Evolutionary conservation across 345 rosid genomes (phyloP).

Genomic region (Draba incana): DNA sequence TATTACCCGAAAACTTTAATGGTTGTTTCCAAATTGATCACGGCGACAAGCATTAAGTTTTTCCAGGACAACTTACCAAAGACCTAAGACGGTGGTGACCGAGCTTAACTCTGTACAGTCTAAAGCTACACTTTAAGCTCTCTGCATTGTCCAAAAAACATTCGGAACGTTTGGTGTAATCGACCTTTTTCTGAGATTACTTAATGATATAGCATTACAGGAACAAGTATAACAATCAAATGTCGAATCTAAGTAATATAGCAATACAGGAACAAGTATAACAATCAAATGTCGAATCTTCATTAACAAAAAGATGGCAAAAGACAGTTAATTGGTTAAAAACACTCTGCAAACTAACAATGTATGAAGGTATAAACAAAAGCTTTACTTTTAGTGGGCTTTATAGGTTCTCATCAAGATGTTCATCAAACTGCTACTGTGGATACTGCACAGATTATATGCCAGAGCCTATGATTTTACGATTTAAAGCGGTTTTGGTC

Average conservation of each 20-base stretch:
- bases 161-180: neutral
- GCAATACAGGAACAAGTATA: neutral
- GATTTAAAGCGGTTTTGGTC: no score
- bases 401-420: slow-evolving; percentile 73
- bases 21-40: slow-evolving; percentile 25
- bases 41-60: slow-evolving; percentile 70
- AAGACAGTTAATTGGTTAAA: neutral
- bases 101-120: slow-evolving; percentile 1
- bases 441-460: slow-evolving; percentile 38
- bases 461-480: no score
- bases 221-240: slow-evolving; percentile 6
- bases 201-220: neutral
- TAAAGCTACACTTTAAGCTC: neutral
- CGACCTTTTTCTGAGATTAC: neutral
- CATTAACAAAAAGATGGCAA: neutral
- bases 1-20: no score
- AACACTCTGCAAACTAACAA: no score
- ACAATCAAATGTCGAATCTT: neutral
- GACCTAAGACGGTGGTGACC: slow-evolving; percentile 35
- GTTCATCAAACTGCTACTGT: slow-evolving; percentile 47
- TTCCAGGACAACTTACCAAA: slow-evolving; percentile 47
- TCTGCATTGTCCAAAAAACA: neutral
- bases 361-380: slow-evolving; percentile 4
- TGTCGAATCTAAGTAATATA: neutral
- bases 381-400: neutral